phyloP scores from a whole-genome alignment of 1,284 basidiomycete species.

The Microbotryum silenes-acaulis region DNA sequence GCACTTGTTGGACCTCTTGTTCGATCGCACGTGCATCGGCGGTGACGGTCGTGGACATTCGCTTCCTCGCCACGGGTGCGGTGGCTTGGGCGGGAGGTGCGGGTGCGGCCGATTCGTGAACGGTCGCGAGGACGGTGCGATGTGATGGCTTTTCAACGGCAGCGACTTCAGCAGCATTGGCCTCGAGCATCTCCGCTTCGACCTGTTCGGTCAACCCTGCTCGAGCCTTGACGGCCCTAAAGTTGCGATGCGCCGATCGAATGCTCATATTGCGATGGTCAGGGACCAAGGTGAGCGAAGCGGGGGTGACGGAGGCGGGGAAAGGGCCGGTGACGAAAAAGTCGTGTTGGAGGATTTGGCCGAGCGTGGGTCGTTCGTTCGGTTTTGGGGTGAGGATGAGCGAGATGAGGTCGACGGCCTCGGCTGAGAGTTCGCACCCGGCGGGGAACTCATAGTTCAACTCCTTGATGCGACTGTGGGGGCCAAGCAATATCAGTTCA shows the following conservation, averaged over 20 bases:
- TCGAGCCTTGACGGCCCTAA: slow-evolving; percentile 10
- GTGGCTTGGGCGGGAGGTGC: too few species aligned
- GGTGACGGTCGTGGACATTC: too few species aligned
- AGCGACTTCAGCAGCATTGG: slow-evolving; percentile 24
- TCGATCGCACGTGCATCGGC: slow-evolving; percentile 46
- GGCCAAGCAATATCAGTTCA: background rate
- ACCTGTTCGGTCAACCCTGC: slow-evolving; percentile 19
- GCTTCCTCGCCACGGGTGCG: too few species aligned
- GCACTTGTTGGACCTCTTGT: slow-evolving; percentile 89
- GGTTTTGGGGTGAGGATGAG: slow-evolving; percentile 79
- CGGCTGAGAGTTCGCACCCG: slow-evolving; percentile 61
- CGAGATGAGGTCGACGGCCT: slow-evolving; percentile 71
- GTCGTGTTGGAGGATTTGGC: slow-evolving; percentile 72
- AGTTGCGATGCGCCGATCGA: slow-evolving; percentile 59
- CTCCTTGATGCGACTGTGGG: slow-evolving; percentile 71
- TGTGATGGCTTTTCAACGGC: too few species aligned
- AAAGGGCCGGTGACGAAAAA: slow-evolving; percentile 81
- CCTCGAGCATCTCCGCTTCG: slow-evolving; percentile 10
- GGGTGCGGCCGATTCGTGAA: too few species aligned
- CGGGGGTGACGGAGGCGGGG: slow-evolving; percentile 67
- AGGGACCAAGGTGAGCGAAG: slow-evolving; percentile 65
- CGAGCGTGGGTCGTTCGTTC: slow-evolving; percentile 66
- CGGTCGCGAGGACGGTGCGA: too few species aligned
- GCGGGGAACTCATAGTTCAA: slow-evolving; percentile 89
- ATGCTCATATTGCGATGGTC: slow-evolving; percentile 59